Evolutionary conservation across 306 rosid genomes (phyloP), one percentile per base, ranked within the genome.

Genomic region (Rosa lucieae): DNA sequence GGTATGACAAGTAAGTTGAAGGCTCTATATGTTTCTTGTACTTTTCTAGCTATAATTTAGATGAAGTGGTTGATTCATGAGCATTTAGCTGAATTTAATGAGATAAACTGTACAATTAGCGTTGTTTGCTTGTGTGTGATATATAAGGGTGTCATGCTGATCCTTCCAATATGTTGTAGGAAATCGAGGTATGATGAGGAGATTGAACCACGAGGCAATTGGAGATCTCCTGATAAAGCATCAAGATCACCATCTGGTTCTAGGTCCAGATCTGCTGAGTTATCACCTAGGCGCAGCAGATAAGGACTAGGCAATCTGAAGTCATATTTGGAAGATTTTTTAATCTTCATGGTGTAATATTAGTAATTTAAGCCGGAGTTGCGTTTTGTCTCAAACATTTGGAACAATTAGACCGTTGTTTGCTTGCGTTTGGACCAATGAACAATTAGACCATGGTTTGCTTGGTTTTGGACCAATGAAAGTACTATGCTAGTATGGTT

Each of bases 231-330:
- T 3, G 84, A 82, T 65, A 87, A 92, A 83, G 86, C 76, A 70
- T 95, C 97, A 29, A 85, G 94, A 67, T 92, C 97, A n/a, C 99
- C 98, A 46, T 72, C 87, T n/a, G 90, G 97, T 46, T 90, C 98
- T 35, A 88, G 96, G 79, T 91, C 92, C 79, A 86, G 97, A 69
- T 91, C 97, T 63, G 82, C 89, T 2, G 97, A 91, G 49, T 71
- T 85, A 72, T 93, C 94, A 20, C 98, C 97, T 35, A 82, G 91
- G 70, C 96, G 81, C 73, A 86, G 90, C 81, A 82, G 97, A 88
- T 87, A 80, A 87, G 42, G 48, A 48, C 12, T 15, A 14, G 56
- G 46, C 58, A 75, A 6, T 13, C 21, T 14, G 63, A 51, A 14
- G 35, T 62, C 42, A 2, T 35, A 59, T 56, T 55, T 32, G 71